These are phyloP conservation scores for Juncus inflexus DNA, from an alignment of 176 grass and related monocot species.

Conservation along the genomic window DNA sequence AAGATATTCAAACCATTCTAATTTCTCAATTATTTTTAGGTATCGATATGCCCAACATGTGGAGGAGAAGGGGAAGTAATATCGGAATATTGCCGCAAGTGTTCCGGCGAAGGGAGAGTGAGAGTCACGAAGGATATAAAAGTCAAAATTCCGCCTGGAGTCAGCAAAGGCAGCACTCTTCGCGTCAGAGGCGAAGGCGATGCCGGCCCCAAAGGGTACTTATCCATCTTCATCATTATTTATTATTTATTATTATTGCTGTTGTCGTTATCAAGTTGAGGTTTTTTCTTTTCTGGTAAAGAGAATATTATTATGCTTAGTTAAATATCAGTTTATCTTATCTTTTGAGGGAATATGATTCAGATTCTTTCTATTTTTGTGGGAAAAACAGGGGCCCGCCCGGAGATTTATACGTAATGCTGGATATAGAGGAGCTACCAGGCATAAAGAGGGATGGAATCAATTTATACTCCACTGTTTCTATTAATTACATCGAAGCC, in stretches of 20 bases:
- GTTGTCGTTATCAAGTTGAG: not conserved
- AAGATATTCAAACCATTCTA: too few species aligned
- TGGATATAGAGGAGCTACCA: conserved; percentile 92
- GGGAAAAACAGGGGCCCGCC: conserved; percentile 62
- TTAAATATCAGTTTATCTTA: conserved; percentile 14
- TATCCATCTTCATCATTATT: too few species aligned
- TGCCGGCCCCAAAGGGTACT: conserved; percentile 95
- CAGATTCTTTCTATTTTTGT: not conserved
- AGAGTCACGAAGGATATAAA: conserved; percentile 95
- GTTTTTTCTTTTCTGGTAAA: too few species aligned
- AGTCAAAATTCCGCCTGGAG: conserved; percentile 91
- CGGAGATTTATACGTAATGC: conserved; percentile 94
- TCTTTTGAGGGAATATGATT: not conserved
- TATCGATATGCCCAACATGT: conserved; percentile 87
- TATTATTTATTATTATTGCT: too few species aligned
- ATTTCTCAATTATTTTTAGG: conserved; percentile 28
- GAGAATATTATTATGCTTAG: conserved; percentile 1
- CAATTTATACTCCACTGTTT: conserved; percentile 77
- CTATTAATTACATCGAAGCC: conserved; percentile 91
- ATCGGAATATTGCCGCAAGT: conserved; percentile 92
- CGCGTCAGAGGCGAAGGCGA: conserved; percentile 98
- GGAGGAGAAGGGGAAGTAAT: conserved; percentile 79
- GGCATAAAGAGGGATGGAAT: conserved; percentile 96
- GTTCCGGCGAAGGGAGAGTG: conserved; percentile 85
- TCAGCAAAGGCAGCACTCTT: conserved; percentile 98